These are phyloP conservation scores for Gnomoniopsis sp. DNA, from an alignment of 2,329 filamentous ascomycete species.

Conservation along the genomic window DNA sequence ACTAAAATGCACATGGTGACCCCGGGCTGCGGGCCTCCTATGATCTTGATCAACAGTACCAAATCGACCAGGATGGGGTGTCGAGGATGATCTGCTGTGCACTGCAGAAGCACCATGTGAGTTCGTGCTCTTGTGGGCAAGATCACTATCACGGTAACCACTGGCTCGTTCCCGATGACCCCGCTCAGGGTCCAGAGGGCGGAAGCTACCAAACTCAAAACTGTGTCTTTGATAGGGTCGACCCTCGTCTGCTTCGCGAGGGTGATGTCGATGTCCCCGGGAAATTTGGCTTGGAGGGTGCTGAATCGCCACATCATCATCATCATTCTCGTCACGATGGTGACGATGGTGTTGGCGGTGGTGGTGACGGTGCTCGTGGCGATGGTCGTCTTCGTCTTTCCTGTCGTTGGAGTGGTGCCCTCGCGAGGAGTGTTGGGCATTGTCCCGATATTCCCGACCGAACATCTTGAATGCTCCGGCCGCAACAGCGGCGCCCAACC, in stretches of 20 bases:
- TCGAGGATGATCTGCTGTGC: not conserved
- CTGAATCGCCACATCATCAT: not conserved
- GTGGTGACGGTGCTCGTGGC: not conserved
- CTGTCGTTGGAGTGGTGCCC: not conserved
- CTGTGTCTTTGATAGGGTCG: not conserved
- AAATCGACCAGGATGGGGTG: not conserved
- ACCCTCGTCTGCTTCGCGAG: not conserved
- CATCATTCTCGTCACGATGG: not conserved
- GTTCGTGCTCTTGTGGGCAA: not conserved
- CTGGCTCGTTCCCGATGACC: not conserved
- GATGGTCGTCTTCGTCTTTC: not conserved
- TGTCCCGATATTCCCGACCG: slow-evolving; percentile 17
- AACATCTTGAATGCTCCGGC: slow-evolving; percentile 21
- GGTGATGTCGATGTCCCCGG: not conserved
- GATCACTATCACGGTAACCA: not conserved
- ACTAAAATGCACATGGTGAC: not conserved
- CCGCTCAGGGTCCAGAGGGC: not conserved
- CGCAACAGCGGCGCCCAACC: slow-evolving; percentile 19
- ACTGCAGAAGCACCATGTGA: not conserved
- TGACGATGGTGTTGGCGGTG: not conserved
- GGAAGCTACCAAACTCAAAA: not conserved
- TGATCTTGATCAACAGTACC: not conserved
- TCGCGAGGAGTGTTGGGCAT: not conserved
- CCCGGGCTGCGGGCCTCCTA: not conserved
- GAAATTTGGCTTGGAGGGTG: too few species aligned